Conservation (phyloP, 2,329 filamentous ascomycete species). For the Neofusicoccum parvum region DNA sequence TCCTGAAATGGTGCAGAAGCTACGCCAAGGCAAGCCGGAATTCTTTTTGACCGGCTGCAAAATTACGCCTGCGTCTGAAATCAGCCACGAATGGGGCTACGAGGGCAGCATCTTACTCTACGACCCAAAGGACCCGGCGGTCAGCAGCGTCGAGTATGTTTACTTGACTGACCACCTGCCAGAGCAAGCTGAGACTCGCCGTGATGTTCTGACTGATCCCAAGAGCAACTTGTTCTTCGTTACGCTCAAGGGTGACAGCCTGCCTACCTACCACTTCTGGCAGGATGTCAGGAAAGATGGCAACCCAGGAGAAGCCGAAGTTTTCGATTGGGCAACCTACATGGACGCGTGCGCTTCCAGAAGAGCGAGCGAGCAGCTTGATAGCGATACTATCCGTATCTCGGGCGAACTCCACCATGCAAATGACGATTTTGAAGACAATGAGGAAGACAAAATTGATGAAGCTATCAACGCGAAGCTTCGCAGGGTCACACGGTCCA, state of each 20-base stretch:
- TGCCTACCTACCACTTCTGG: slow-evolving; percentile 19
- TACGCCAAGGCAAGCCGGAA: not conserved
- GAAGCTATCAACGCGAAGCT: not conserved
- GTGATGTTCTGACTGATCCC: not conserved
- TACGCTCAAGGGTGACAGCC: not conserved
- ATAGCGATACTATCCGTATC: not conserved
- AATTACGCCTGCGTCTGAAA: not conserved
- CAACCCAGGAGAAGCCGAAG: not conserved
- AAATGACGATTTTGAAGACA: not conserved
- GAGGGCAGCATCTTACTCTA: not conserved
- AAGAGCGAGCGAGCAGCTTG: not conserved
- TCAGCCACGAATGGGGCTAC: not conserved
- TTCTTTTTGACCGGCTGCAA: not conserved
- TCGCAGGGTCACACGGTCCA: not conserved
- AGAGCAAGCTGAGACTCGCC: not conserved
- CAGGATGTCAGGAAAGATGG: not conserved
- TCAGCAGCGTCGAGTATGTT: not conserved
- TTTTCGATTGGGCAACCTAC: not conserved
- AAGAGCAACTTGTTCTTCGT: slow-evolving; percentile 16
- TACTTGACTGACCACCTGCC: not conserved
- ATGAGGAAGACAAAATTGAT: not conserved
- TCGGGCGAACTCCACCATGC: not conserved
- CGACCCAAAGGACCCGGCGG: not conserved
- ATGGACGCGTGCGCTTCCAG: not conserved
- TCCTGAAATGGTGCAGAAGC: not conserved